Evolutionary conservation across 345 rosid genomes (phyloP).

Genomic region (Pistacia atlantica): DNA sequence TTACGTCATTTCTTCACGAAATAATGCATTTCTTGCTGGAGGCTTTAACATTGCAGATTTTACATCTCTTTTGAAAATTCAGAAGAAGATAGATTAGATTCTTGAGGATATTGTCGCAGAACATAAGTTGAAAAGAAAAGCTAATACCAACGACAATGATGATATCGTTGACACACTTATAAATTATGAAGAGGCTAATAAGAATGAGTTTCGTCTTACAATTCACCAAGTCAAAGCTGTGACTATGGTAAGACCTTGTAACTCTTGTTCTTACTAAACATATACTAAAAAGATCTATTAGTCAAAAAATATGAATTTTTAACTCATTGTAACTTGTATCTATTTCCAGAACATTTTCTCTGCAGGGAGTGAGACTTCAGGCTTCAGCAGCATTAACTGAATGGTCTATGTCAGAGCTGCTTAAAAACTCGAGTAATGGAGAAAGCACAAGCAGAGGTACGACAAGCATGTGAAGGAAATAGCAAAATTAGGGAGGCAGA

Average conservation of each 20-base stretch:
- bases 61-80: slow-evolving; percentile 9
- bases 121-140: slow-evolving; percentile 8
- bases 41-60: slow-evolving; percentile 17
- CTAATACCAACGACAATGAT: background rate
- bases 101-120: slow-evolving; percentile 12
- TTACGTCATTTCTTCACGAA: background rate
- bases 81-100: slow-evolving; percentile 15
- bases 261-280: background rate
- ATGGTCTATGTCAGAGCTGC: slow-evolving; percentile 26
- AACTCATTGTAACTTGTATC: background rate
- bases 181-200: slow-evolving; percentile 14
- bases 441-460: slow-evolving; percentile 19
- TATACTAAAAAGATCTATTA: too few species aligned
- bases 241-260: slow-evolving; percentile 14
- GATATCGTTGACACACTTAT: slow-evolving; percentile 27
- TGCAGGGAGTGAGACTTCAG: slow-evolving; percentile 30
- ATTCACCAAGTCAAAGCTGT: slow-evolving; percentile 15
- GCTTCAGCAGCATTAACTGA: slow-evolving; percentile 26
- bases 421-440: slow-evolving; percentile 10
- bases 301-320: too few species aligned
- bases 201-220: slow-evolving; percentile 11
- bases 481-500: slow-evolving; percentile 22
- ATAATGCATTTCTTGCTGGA: background rate
- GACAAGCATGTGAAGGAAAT: slow-evolving; percentile 13
- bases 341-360: slow-evolving; percentile 26